These are phyloP conservation scores for Acacia concinna DNA, from an alignment of 331 rosid species.

Conservation along the genomic window DNA sequence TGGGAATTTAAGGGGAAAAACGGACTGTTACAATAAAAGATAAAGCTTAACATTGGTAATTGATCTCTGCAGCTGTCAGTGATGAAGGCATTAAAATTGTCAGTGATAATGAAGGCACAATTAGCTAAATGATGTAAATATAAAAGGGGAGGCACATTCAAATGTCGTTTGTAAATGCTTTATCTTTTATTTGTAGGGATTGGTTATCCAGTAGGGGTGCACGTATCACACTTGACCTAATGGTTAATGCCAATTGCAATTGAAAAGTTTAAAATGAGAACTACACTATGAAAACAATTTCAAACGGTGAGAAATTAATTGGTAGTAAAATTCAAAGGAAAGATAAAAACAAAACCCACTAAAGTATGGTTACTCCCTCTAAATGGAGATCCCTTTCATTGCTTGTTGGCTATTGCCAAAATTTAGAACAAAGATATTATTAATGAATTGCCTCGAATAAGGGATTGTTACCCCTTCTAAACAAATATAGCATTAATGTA, in stretches of 20 bases:
- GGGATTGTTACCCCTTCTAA: too few relatives aligned
- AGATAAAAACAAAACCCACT: background rate
- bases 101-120: too few relatives aligned
- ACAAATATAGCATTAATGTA: too few relatives aligned
- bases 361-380: background rate
- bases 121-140: too few relatives aligned
- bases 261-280: background rate
- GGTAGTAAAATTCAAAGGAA: background rate
- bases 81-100: too few relatives aligned
- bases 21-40: too few relatives aligned
- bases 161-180: too few relatives aligned
- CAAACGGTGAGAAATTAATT: background rate
- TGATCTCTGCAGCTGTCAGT: too few relatives aligned
- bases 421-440: background rate
- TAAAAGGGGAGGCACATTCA: too few relatives aligned
- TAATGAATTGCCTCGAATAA: background rate
- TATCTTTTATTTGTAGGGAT: background rate
- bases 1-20: too few relatives aligned
- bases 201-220: background rate
- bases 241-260: background rate
- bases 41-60: too few relatives aligned
- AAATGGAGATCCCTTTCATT: conserved; percentile 1
- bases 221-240: background rate
- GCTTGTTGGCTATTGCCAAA: background rate
- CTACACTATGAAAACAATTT: background rate